Evolutionary conservation across 305 asterid species (phyloP).

Genomic region (Fraxinus latifolia): DNA sequence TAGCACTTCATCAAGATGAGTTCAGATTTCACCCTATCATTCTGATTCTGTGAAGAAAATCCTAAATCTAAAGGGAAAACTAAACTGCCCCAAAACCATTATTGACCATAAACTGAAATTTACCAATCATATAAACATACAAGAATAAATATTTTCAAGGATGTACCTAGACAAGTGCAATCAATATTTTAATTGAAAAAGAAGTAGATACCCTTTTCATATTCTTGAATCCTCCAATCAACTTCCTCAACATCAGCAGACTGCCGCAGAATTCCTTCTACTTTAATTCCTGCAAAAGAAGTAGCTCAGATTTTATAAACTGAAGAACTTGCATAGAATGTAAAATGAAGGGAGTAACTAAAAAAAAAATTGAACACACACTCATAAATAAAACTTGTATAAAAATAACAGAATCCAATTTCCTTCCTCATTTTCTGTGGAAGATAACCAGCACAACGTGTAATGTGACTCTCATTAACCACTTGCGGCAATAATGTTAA

Average conservation of each 20-base stretch:
- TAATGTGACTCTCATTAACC: slow-evolving; percentile 3
- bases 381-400: not conserved
- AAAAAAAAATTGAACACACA: not conserved
- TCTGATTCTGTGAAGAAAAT: not conserved
- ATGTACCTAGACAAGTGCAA: not conserved
- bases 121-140: slow-evolving; percentile 5
- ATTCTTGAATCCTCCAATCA: slow-evolving; percentile 75
- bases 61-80: slow-evolving; percentile 2
- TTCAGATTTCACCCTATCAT: not conserved
- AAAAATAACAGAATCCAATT: not conserved
- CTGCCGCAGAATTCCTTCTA: slow-evolving; percentile 92
- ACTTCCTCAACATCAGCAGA: slow-evolving; percentile 99
- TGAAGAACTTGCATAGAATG: slow-evolving; percentile 12
- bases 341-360: not conserved
- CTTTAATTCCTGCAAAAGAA: slow-evolving; percentile 56
- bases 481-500: slow-evolving; percentile 4
- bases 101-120: slow-evolving; percentile 3
- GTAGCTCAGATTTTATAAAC: slow-evolving; percentile 16
- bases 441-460: not conserved
- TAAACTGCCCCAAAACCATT: not conserved
- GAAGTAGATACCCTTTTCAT: slow-evolving; percentile 70
- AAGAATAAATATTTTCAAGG: not conserved
- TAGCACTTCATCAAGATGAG: slow-evolving; percentile 3
- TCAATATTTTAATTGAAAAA: slow-evolving; percentile 10
- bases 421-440: not conserved